A percentile compares a stretch with the other conserved stretches of the same genome.
These are phyloP conservation scores for Daldinia grandis DNA, from an alignment of 495 filamentous ascomycete genomes.

Conservation along the genomic window DNA sequence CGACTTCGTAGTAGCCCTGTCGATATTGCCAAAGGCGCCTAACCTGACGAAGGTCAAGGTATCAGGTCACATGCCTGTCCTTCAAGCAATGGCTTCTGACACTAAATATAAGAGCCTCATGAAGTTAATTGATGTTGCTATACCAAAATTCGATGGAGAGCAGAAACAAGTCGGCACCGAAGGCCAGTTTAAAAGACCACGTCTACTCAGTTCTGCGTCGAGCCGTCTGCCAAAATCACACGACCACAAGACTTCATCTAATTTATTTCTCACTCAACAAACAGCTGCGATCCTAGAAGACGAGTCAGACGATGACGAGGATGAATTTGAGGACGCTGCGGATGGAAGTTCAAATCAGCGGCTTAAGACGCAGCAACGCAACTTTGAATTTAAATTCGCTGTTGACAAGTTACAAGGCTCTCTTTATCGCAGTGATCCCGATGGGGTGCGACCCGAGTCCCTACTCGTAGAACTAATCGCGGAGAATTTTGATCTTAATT, in stretches of 20 bases:
- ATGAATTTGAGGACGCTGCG: slow-evolving; percentile 67
- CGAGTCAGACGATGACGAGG: slow-evolving; percentile 70
- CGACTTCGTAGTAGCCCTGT: slow-evolving; percentile 89
- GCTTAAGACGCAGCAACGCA: slow-evolving; percentile 82
- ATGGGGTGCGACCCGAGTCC: slow-evolving; percentile 77
- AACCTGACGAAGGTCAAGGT: slow-evolving; percentile 93
- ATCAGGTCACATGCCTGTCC: slow-evolving; percentile 88
- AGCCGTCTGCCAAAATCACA: slow-evolving; percentile 43
- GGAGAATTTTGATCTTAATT: slow-evolving; percentile 85
- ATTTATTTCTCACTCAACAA: slow-evolving; percentile 63
- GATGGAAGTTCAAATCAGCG: slow-evolving; percentile 66
- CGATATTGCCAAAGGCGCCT: slow-evolving; percentile 91
- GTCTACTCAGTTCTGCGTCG: slow-evolving; percentile 52
- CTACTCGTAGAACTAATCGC: slow-evolving; percentile 91
- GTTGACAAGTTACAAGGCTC: slow-evolving; percentile 93
- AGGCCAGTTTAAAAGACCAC: slow-evolving; percentile 68
- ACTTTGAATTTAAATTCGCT: slow-evolving; percentile 94
- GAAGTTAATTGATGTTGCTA: slow-evolving; percentile 94
- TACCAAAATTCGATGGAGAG: slow-evolving; percentile 79
- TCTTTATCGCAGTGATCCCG: slow-evolving; percentile 84
- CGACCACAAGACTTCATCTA: slow-evolving; percentile 47
- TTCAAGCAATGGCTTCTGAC: slow-evolving; percentile 91
- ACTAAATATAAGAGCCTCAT: slow-evolving; percentile 96
- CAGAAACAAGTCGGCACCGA: slow-evolving; percentile 41
- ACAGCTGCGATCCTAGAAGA: slow-evolving; percentile 82